phyloP scores from a whole-genome alignment of 257 asterid species.

The Solanum raphanifolium region DNA sequence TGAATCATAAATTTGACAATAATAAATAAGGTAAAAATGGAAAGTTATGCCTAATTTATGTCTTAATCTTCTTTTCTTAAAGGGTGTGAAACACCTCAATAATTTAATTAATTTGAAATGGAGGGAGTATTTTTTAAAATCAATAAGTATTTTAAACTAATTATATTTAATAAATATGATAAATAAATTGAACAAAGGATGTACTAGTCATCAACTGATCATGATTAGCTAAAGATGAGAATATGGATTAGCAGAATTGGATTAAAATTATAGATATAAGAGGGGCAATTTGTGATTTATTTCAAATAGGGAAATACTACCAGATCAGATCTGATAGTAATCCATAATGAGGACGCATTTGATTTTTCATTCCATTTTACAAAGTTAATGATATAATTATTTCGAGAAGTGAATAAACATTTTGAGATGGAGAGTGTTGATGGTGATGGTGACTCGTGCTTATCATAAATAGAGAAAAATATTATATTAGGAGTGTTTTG shows the following conservation, averaged over 20 bases:
- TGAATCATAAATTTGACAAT: no score
- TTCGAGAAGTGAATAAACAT: neutral
- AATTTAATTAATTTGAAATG: no score
- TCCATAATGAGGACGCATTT: neutral
- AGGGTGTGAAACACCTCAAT: no score
- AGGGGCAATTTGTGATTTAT: no score
- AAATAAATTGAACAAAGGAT: neutral
- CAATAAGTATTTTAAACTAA: neutral
- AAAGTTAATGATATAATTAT: neutral
- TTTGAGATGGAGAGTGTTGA: neutral
- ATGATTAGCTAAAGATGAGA: neutral
- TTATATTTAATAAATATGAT: neutral
- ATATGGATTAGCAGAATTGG: neutral
- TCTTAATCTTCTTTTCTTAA: no score
- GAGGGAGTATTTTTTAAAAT: neutral
- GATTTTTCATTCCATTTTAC: neutral
- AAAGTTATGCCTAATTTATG: no score
- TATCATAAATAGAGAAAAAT: neutral
- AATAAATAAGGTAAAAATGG: no score
- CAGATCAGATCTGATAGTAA: neutral
- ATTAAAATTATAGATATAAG: neutral
- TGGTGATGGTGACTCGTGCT: neutral
- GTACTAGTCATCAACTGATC: neutral
- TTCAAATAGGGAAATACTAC: neutral
- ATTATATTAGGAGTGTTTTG: neutral